Evolutionary conservation across 352 stramenopile genomes (phyloP), one percentile per base, ranked within the genome.

Genomic region (Globisporangium paroecandrum): DNA sequence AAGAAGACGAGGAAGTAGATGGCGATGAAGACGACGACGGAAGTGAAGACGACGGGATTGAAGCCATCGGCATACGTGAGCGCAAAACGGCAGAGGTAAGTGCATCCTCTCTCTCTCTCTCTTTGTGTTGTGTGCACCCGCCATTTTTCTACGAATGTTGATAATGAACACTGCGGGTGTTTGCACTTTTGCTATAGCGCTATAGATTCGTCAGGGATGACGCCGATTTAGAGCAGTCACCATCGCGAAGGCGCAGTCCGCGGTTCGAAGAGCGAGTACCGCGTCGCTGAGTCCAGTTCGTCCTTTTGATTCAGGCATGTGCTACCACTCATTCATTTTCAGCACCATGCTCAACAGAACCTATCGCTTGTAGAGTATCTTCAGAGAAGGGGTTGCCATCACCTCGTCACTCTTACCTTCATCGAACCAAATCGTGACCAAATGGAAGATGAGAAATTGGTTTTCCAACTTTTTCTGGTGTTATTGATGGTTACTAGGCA

Each of bases 141-240:
- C 38, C 38, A 43, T 24, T 24, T 57, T 12, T 18, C 38, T 69
- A 41, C 27, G 49, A 25, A 32, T 58, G 25, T 3, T 32, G 27
- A 3, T 57, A 15, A 7, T 36, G 20, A 36, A 36, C 22, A 1
- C 22, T 54, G 22, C 29, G 27, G 18, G 10, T 58, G 25, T 58
- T 15, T 36, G 29, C 24, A 9, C 20, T 5, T 24, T 24, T 24
- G 12, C 0, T 22, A 22, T 13, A 67, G 66, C 51, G 66, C 25
- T 71, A 64, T 25, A 8, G 41, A 34, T 71, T 71, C 41, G 24
- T 71, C 3, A 20, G 24, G 36, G 64, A 69, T 3, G 56, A 62
- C 20, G 32, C 18, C 34, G 64, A 69, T 20, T 6, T 57, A 15
- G 66, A 53, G 15, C 38, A 59, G 51, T 64, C 59, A 18, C 46